A percentile compares a stretch with the other conserved stretches of the same genome.
Conservation (phyloP, 2,329 filamentous ascomycete genomes). For the Clarireedia homoeocarpa region DNA sequence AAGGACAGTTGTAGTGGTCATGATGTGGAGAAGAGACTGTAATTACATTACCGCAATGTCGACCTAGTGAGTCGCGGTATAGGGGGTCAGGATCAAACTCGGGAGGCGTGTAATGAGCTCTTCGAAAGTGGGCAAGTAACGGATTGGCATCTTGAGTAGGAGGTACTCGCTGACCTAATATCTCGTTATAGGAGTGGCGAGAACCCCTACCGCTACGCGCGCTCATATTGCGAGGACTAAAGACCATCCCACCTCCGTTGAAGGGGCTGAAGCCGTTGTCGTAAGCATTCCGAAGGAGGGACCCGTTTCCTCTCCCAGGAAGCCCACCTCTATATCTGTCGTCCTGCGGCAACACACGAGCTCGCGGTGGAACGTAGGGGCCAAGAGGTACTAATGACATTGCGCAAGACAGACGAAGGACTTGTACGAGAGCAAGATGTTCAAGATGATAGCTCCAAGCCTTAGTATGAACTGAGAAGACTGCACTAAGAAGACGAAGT, state of each 20-base stretch:
- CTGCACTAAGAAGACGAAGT: neutral
- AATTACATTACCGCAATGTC: neutral
- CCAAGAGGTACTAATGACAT: constrained; percentile 8
- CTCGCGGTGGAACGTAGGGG: constrained; percentile 4
- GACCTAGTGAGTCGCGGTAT: neutral
- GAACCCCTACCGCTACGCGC: neutral
- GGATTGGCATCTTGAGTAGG: neutral
- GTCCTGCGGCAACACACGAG: constrained; percentile 2
- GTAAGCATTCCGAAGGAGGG: constrained; percentile 1
- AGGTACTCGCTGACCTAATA: neutral
- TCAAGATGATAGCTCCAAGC: neutral
- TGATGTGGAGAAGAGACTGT: neutral
- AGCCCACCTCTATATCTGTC: constrained; percentile 3
- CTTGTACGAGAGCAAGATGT: neutral
- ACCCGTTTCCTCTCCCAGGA: neutral
- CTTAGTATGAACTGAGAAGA: neutral
- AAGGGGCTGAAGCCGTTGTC: constrained; percentile 2
- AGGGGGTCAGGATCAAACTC: neutral
- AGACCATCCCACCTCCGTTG: neutral
- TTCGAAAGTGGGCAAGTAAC: neutral
- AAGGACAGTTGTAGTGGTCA: neutral
- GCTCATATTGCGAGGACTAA: neutral
- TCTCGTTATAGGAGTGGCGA: neutral
- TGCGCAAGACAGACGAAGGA: neutral
- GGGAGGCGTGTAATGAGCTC: neutral